Evolutionary conservation across 768 basidiomycete species (phyloP).

Genomic region (Calvatia gigantea): DNA sequence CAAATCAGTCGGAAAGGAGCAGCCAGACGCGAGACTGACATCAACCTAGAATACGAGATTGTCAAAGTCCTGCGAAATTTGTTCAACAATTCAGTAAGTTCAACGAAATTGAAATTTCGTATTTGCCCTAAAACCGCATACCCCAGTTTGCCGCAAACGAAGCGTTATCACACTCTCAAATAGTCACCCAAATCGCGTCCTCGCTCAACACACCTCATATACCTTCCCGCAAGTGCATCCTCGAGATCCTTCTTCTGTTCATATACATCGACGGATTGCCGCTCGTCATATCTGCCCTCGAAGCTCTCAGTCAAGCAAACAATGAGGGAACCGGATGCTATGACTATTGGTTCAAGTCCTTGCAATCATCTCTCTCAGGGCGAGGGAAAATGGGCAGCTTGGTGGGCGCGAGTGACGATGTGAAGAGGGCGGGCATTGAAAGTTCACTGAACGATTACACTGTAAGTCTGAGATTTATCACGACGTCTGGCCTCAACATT

Average conservation of each 20-base stretch:
- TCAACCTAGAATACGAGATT: constrained; percentile 79
- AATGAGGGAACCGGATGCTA: constrained; percentile 61
- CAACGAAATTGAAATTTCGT: constrained; percentile 1
- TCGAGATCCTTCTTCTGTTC: constrained; percentile 77
- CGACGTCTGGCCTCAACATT: constrained; percentile 1
- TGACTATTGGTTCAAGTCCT: constrained; percentile 85
- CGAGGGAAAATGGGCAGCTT: constrained; percentile 93
- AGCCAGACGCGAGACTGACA: constrained; percentile 62
- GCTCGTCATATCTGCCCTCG: constrained; percentile 73
- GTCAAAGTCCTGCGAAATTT: constrained; percentile 84
- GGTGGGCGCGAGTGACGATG: constrained; percentile 93
- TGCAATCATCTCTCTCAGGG: constrained; percentile 74
- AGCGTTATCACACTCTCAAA: constrained; percentile 65
- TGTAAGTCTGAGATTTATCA: constrained; percentile 41
- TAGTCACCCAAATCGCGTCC: constrained; percentile 77
- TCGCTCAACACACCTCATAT: constrained; percentile 82
- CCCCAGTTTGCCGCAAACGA: constrained; percentile 63
- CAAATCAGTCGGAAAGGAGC: constrained; percentile 70
- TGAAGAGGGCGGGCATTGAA: constrained; percentile 64
- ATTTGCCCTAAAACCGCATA: constrained; percentile 10
- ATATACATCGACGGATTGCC: constrained; percentile 58
- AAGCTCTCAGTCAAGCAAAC: constrained; percentile 67
- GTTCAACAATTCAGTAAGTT: constrained; percentile 45
- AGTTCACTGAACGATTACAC: constrained; percentile 81
- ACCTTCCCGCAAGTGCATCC: constrained; percentile 69